Evolutionary conservation across 495 filamentous ascomycete genomes (phyloP).

Genomic region (Glutinoglossum americanum): DNA sequence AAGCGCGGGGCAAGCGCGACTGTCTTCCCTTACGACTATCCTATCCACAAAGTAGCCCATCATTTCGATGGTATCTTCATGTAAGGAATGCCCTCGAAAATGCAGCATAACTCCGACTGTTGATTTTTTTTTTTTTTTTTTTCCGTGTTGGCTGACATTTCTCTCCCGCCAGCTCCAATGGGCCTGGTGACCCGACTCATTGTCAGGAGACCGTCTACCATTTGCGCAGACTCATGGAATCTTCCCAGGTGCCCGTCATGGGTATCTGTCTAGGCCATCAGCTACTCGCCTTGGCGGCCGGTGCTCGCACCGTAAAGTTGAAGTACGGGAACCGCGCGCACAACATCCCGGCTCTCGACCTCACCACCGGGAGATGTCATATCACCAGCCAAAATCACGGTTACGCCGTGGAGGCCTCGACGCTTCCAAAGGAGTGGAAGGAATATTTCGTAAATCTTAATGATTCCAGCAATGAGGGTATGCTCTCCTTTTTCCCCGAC

Average conservation of each 20-base stretch:
- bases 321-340: slow-evolving; percentile 96
- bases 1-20: slow-evolving; percentile 72
- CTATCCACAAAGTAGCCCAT: slow-evolving; percentile 91
- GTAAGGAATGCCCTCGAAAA: neutral
- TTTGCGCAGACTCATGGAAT: slow-evolving; percentile 69
- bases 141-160: neutral
- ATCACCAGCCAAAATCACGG: slow-evolving; percentile 98
- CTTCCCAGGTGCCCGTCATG: slow-evolving; percentile 77
- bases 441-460: slow-evolving; percentile 97
- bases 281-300: slow-evolving; percentile 60
- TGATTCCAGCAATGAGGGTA: slow-evolving; percentile 79
- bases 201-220: slow-evolving; percentile 86
- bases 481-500: neutral
- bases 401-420: slow-evolving; percentile 80
- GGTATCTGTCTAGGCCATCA: slow-evolving; percentile 94
- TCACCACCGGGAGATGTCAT: slow-evolving; percentile 91
- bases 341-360: slow-evolving; percentile 89
- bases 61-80: slow-evolving; percentile 98
- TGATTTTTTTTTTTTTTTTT: neutral
- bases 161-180: slow-evolving; percentile 41
- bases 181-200: slow-evolving; percentile 92
- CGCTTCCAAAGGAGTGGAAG: slow-evolving; percentile 70
- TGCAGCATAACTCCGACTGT: too few relatives aligned
- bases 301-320: slow-evolving; percentile 75
- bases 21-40: slow-evolving; percentile 86